Evolutionary conservation across 2,329 filamentous ascomycete species (phyloP), one percentile per base, ranked within the genome.

Genomic region (Xylaria sp.): DNA sequence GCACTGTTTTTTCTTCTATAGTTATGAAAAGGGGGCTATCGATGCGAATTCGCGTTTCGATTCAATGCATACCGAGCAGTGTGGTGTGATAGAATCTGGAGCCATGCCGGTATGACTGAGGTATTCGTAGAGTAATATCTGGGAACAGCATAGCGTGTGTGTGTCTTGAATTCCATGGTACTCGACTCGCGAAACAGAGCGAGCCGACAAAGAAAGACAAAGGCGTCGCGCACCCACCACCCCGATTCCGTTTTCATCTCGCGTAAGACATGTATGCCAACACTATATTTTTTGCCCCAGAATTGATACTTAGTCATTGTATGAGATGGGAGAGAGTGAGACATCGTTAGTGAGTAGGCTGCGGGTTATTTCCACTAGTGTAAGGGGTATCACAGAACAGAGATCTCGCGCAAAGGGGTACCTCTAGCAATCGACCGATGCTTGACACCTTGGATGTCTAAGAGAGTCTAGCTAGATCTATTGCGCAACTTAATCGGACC

Each of bases 171-270:
- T 42, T 29, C 5, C n/a, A 9, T 13, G 32, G 32, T 21, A 3
- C 47, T 47, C n/a, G 54, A 54, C 18, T 23, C n/a, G n/a, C n/a
- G 18, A n/a, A 37, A 53, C 37, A 4, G 12, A 37, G n/a, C 8
- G n/a, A 44, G 25, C 32, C 23, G 44, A 58, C 61, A 62, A 60
- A 54, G 29, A 23, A 54, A 27, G 37, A 68, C 60, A 69, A 68
- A 65, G 55, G 50, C 51, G 27, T n/a, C 16, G 25, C 50, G 25
- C 60, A 50, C 5, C 40, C 42, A 51, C 10, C 32, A 59, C 35
- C 35, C 35, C 18, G 13, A 23, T 40, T 59, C 68, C 65, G 68
- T 65, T 69, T 69, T 47, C 68, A 66, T 66, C 53, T 23, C 21
- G 27, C n/a, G 47, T 18, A 42, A 40, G 13, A 25, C n/a, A 18